Evolutionary conservation across 2,329 filamentous ascomycete species (phyloP), one percentile per base, ranked within the genome.

Genomic region (Atkinsonella hypoxylon): DNA sequence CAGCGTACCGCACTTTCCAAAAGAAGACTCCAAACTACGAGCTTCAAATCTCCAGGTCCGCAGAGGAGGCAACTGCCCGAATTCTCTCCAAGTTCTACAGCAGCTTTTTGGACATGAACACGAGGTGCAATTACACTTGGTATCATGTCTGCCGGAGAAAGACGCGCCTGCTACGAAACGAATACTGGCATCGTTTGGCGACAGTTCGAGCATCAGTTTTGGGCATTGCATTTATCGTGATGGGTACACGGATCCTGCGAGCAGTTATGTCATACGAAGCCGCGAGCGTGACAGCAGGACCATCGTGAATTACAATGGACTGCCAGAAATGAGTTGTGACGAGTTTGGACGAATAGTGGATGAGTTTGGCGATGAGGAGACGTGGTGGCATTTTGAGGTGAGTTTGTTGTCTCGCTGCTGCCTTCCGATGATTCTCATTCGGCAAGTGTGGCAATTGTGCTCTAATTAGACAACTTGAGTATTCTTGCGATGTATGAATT

Each of bases 311-410:
- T 78, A 81, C 64, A 87, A 82, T 58, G 73, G 75, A 51, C 71
- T 89, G 36, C 75, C 75, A 1, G 84, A 88, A 56, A 86, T 89
- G 82, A 82, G 74, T 6, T 55, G 65, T 4, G 67, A 67, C 8
- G 85, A 88, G 64, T 87, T 89, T 53, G 59, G 63, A 15, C 53
- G 51, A 12, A 66, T 75, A 18, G 70, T 67, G 38, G 61, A 68
- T 20, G 60, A 57, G 22, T 62, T 80, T 45, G 58, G 59, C 4
- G 52, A 65, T 36, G 60, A 65, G 32, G 62, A 66, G 49, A 69
- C 66, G 22, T 87, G 81, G 83, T 85, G 81, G 69, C 85, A 89
- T 68, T 88, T 87, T 57, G 84, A 88, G 72, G 82, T 81, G 62
- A 59, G 68, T 52, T 31, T 51, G 41, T 39, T 44, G 39, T 47